A percentile compares a stretch with the other conserved stretches of the same genome.
Evolutionary conservation across 2,329 filamentous ascomycete species (phyloP).

Genomic region (Fusarium musae): DNA sequence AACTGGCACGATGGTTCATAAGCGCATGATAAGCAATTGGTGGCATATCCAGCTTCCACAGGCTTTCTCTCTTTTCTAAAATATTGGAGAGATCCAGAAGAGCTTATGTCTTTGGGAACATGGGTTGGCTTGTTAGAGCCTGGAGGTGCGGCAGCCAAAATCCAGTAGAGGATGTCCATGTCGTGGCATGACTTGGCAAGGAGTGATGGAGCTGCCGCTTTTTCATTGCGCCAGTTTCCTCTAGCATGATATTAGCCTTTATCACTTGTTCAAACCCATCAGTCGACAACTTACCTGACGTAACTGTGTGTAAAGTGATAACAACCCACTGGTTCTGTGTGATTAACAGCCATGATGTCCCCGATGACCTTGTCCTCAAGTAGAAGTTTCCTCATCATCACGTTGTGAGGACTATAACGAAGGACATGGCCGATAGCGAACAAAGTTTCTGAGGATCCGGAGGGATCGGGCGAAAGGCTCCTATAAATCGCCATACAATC

Average conservation of each 20-base stretch:
- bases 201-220: neutral
- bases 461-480: neutral
- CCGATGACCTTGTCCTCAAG: neutral
- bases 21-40: neutral
- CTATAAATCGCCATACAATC: neutral
- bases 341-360: neutral
- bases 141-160: neutral
- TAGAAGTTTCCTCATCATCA: neutral
- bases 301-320: neutral
- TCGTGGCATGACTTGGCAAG: neutral
- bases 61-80: neutral
- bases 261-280: accelerated
- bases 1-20: neutral
- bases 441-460: neutral
- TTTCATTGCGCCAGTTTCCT: conserved; percentile 1
- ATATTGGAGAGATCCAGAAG: neutral
- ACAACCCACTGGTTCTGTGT: neutral
- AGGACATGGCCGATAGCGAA: neutral
- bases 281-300: neutral
- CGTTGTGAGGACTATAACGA: neutral
- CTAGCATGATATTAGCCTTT: neutral
- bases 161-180: neutral
- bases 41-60: neutral
- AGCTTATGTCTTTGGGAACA: neutral
- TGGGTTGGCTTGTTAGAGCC: neutral